Base-by-base conservation (phyloP, 179 eudicot genomes). In the Vitellaria paradoxa region DNA sequence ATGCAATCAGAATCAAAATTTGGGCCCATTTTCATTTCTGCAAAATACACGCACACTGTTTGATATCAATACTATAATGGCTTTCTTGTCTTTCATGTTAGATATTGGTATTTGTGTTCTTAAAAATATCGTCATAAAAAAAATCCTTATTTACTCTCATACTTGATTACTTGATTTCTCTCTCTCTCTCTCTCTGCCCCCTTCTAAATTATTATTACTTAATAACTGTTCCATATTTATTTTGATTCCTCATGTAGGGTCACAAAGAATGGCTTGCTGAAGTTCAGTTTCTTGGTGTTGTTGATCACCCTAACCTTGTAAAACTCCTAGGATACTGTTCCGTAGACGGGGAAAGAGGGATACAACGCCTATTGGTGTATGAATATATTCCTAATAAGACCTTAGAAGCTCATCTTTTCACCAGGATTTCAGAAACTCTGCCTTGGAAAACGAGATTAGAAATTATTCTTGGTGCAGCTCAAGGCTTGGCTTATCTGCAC, bases 181-280 rank as follows among this genome's bases (percentile, higher is more conserved):
- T 23, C n/a, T 76, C 37, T 20, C 8, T 3, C 15, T n/a, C 0
- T 21, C 45, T 11, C 21, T 45, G 37, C 20, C 55, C 20, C 55
- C 26, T 50, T 50, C 45, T 14, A 47, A 12, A 14, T 24, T 23
- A 6, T 46, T 23, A 6, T 63, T 12, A 3, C 5, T 20, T 15
- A 56, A 17, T 65, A 30, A 50, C 52, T 65, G 49, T 49, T 52
- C 65, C 37, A 20, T 37, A 5, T 20, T 20, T 24, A 23, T 40
- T 40, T 37, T 5, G 5, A 20, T 72, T 52, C 23, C 30, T 78
- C 18, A 11, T 65, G 14, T 72, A 93, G 97, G 97, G 97, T 46
- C 97, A 93, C 77, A 91, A 89, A 73, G 91, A 93, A 83, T 93
- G 97, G 97, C 75, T 93, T 53, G 91, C 97, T 70, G 97, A 93